Evolutionary conservation across 345 rosid species (phyloP).

Genomic region (Lumnitzera littorea): DNA sequence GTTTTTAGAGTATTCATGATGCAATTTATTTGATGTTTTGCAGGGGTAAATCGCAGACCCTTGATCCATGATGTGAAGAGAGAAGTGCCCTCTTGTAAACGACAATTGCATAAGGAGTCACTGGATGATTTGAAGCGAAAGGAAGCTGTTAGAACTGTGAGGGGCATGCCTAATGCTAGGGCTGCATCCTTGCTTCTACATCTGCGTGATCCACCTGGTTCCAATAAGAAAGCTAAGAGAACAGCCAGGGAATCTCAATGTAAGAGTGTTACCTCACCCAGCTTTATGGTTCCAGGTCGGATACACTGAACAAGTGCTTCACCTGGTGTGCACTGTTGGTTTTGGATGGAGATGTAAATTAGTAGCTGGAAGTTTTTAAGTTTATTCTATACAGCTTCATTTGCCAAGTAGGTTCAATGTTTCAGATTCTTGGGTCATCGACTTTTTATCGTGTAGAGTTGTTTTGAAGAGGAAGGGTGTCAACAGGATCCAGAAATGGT

Average conservation of each 20-base stretch:
- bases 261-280: constrained; percentile 27
- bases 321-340: not conserved
- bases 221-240: constrained; percentile 17
- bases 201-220: constrained; percentile 6
- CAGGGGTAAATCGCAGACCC: constrained; percentile 24
- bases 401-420: not conserved
- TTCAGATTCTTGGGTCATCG: not conserved
- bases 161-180: constrained; percentile 25
- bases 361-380: too few species aligned
- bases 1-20: not conserved
- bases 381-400: not conserved
- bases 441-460: not conserved
- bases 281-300: constrained; percentile 2
- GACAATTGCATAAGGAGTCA: constrained; percentile 10
- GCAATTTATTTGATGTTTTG: constrained; percentile 10
- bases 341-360: not conserved
- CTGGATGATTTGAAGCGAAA: constrained; percentile 15
- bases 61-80: constrained; percentile 19
- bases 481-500: too few species aligned
- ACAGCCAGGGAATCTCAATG: constrained; percentile 23
- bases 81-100: constrained; percentile 13
- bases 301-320: not conserved
- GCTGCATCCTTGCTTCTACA: constrained; percentile 24
- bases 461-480: too few species aligned
- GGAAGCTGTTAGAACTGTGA: constrained; percentile 27